Evolutionary conservation across 768 basidiomycete species (phyloP).

Genomic region (Naganishia friedmannii): DNA sequence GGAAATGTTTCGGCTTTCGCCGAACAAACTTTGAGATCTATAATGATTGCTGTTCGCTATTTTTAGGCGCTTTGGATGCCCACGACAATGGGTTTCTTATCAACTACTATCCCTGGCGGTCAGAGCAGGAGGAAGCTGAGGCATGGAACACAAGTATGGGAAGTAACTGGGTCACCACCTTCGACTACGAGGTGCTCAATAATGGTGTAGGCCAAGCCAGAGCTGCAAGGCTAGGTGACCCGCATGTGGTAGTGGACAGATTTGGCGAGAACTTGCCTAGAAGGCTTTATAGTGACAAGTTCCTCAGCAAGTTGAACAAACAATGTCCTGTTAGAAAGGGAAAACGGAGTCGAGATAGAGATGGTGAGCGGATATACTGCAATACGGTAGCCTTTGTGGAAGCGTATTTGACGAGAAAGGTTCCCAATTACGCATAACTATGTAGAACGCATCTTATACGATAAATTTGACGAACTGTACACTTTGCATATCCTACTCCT

Average conservation of each 20-base stretch:
- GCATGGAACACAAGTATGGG: background rate
- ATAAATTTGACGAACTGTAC: too few species aligned
- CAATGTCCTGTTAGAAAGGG: background rate
- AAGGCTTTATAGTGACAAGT: background rate
- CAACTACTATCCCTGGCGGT: background rate
- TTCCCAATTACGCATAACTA: too few species aligned
- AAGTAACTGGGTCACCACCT: background rate
- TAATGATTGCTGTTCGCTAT: background rate
- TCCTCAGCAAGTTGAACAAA: background rate
- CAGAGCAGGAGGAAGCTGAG: background rate
- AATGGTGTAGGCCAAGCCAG: background rate
- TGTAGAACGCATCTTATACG: too few species aligned
- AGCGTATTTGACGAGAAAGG: too few species aligned
- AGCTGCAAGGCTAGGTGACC: background rate
- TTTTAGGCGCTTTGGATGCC: background rate
- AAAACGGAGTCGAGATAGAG: too few species aligned
- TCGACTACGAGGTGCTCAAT: background rate
- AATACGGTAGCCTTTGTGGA: too few species aligned
- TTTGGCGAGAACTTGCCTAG: background rate
- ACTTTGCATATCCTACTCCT: too few species aligned
- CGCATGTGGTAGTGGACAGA: background rate
- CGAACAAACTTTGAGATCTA: background rate
- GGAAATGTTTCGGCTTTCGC: background rate
- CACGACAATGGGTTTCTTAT: background rate
- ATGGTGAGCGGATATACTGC: too few species aligned